Evolutionary conservation across 257 asterid genomes (phyloP).

Genomic region (Salvia splendens): DNA sequence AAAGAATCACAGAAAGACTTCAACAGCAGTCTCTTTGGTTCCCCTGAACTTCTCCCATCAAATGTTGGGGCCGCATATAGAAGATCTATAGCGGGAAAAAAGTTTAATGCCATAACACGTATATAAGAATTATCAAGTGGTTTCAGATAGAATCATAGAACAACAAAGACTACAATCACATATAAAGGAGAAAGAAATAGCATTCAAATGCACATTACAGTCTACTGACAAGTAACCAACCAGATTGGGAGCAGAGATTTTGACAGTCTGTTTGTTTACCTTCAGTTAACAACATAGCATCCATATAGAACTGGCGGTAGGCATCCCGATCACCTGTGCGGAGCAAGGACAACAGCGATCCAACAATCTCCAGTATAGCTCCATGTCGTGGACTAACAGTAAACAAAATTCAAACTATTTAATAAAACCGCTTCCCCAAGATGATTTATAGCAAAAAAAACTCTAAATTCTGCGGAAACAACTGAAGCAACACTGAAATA

Average conservation of each 20-base stretch:
- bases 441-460: neutral
- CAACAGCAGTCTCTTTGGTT: slow-evolving; percentile 49
- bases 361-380: slow-evolving; percentile 66
- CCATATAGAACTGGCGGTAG: slow-evolving; percentile 77
- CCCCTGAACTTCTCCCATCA: slow-evolving; percentile 40
- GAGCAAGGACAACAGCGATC: slow-evolving; percentile 71
- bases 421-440: slow-evolving; percentile 10
- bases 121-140: slow-evolving; percentile 21
- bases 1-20: slow-evolving; percentile 61
- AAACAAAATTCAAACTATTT: neutral
- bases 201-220: slow-evolving; percentile 3
- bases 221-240: neutral
- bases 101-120: slow-evolving; percentile 15
- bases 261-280: slow-evolving; percentile 41
- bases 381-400: slow-evolving; percentile 61
- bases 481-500: neutral
- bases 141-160: slow-evolving; percentile 9
- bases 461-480: slow-evolving; percentile 15
- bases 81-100: slow-evolving; percentile 48
- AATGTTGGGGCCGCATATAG: slow-evolving; percentile 46
- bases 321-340: slow-evolving; percentile 87
- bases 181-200: slow-evolving; percentile 4
- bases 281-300: slow-evolving; percentile 63
- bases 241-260: neutral
- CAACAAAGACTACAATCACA: slow-evolving; percentile 10